A percentile compares a stretch with the other conserved stretches of the same genome.
phyloP scores from a whole-genome alignment of 2,329 filamentous ascomycete species.

The Pseudocercospora macadamiae region DNA sequence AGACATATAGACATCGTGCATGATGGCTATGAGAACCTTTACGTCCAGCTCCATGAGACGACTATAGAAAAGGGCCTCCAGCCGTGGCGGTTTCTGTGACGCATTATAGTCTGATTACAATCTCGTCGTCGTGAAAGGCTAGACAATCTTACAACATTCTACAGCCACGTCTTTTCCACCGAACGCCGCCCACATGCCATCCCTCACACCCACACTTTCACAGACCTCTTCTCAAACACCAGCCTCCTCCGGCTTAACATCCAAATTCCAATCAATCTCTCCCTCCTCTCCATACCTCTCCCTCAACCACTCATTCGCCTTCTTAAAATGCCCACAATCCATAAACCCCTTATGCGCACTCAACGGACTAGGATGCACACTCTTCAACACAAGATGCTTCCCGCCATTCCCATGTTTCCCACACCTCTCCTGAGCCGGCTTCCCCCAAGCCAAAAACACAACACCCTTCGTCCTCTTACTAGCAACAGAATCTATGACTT shows the following conservation, averaged over 20 bases:
- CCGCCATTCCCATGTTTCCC: constrained; percentile 66
- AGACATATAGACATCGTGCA: too few relatives aligned
- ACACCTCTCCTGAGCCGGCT: constrained; percentile 78
- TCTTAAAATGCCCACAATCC: constrained; percentile 74
- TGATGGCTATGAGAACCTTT: too few relatives aligned
- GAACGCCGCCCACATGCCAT: too few relatives aligned
- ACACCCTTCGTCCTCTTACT: constrained; percentile 77
- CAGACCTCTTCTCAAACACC: constrained; percentile 43
- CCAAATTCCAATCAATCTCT: constrained; percentile 78
- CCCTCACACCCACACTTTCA: too few relatives aligned
- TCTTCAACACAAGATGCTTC: constrained; percentile 80
- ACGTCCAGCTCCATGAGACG: too few relatives aligned
- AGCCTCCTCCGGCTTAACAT: constrained; percentile 49
- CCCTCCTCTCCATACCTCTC: constrained; percentile 76
- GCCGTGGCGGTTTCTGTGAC: too few relatives aligned
- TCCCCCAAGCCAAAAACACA: constrained; percentile 94
- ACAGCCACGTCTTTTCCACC: too few relatives aligned
- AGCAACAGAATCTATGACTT: constrained; percentile 83
- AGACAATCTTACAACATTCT: too few relatives aligned
- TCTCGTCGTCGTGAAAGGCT: too few relatives aligned
- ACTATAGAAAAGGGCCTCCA: too few relatives aligned
- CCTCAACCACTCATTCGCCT: constrained; percentile 82
- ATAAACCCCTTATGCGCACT: constrained; percentile 78
- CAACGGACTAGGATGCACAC: constrained; percentile 90
- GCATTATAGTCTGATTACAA: too few relatives aligned